A percentile compares a stretch with the other conserved stretches of the same genome.
These are phyloP conservation scores for Exophiala sideris DNA, from an alignment of 2,329 filamentous ascomycete species.

Conservation along the genomic window DNA sequence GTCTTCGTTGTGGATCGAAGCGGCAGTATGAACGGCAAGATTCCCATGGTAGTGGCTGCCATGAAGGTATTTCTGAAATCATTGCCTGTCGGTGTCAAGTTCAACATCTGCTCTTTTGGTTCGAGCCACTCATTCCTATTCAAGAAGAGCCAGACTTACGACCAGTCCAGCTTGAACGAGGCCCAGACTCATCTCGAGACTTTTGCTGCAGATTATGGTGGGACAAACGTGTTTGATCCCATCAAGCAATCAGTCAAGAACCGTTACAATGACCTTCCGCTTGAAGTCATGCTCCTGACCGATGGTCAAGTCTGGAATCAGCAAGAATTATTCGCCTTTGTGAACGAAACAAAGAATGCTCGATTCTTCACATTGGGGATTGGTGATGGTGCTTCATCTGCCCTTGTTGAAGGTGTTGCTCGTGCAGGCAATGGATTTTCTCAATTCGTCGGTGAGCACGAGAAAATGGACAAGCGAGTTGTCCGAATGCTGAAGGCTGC, in stretches of 20 bases:
- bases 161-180: constrained; percentile 42
- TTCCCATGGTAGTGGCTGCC: constrained; percentile 47
- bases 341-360: constrained; percentile 43
- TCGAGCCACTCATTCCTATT: constrained; percentile 46
- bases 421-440: constrained; percentile 57
- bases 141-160: constrained; percentile 47
- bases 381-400: constrained; percentile 52
- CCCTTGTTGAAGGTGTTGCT: constrained; percentile 58
- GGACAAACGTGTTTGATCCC: constrained; percentile 52
- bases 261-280: constrained; percentile 44
- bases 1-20: constrained; percentile 72
- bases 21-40: constrained; percentile 56
- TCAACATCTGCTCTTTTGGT: constrained; percentile 61
- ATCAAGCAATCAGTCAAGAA: constrained; percentile 36
- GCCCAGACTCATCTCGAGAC: constrained; percentile 43
- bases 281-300: constrained; percentile 56
- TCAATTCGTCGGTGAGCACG: constrained; percentile 60
- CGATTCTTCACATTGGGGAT: constrained; percentile 59
- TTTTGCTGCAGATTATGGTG: constrained; percentile 50
- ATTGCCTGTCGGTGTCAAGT: constrained; percentile 53
- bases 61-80: constrained; percentile 58
- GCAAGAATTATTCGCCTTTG: constrained; percentile 45
- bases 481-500: constrained; percentile 72
- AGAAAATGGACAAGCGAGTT: constrained; percentile 66
- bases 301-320: constrained; percentile 56